Percentiles rank a stretch among this genome's conserved stretches.
These are phyloP conservation scores for Stagonosporopsis vannaccii DNA, from an alignment of 2,329 filamentous ascomycete genomes.

Conservation along the genomic window DNA sequence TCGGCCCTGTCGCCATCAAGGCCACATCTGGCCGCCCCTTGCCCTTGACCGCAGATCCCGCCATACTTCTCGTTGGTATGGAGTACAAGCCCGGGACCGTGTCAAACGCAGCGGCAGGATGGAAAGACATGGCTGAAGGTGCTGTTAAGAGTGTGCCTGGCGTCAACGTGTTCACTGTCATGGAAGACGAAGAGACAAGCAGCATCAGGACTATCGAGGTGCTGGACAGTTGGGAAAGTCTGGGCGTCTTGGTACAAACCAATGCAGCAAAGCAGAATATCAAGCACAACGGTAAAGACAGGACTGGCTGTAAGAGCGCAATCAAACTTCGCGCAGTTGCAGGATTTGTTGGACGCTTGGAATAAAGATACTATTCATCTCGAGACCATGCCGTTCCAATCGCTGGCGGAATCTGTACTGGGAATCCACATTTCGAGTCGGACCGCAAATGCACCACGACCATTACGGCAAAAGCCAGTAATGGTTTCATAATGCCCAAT, in stretches of 20 bases:
- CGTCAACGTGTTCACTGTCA: not conserved
- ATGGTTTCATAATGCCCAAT: conserved; percentile 12
- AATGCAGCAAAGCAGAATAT: not conserved
- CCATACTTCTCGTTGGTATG: not conserved
- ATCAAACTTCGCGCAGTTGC: not conserved
- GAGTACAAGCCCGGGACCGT: not conserved
- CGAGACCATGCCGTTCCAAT: conserved; percentile 4
- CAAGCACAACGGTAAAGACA: not conserved
- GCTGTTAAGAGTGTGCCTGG: not conserved
- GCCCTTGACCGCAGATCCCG: not conserved
- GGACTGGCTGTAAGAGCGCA: not conserved
- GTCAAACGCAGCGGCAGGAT: not conserved
- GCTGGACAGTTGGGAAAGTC: not conserved
- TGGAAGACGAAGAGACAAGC: not conserved
- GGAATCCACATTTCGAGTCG: conserved; percentile 27
- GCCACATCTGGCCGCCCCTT: not conserved
- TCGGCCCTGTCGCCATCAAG: not conserved
- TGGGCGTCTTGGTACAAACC: not conserved
- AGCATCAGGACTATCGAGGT: not conserved
- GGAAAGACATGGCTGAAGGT: not conserved
- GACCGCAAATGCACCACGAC: conserved; percentile 5
- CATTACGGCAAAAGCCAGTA: conserved; percentile 10
- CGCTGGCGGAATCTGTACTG: conserved; percentile 13
- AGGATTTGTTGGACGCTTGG: not conserved
- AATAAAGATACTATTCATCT: not conserved